phyloP scores from a whole-genome alignment of 2,329 filamentous ascomycete genomes.

The Hypoxylon sp. region DNA sequence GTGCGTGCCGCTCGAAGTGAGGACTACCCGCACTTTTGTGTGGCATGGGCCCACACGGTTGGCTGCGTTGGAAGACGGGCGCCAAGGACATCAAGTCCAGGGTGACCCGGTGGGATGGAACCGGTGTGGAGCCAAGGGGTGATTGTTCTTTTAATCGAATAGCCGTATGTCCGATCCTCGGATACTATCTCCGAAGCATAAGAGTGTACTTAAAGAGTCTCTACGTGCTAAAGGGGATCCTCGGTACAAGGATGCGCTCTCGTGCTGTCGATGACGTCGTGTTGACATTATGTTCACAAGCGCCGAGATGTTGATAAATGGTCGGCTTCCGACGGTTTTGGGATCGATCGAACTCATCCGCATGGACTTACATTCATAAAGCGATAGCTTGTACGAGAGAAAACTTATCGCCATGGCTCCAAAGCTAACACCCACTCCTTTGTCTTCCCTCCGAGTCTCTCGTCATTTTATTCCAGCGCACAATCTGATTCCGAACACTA shows the following conservation, averaged over 20 bases:
- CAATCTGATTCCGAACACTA: conserved; percentile 72
- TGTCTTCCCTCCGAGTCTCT: conserved; percentile 67
- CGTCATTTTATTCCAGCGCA: conserved; percentile 71
- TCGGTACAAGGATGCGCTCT: not conserved
- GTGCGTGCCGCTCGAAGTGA: conserved; percentile 62
- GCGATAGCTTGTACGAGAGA: too few relatives aligned
- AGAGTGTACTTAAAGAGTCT: not conserved
- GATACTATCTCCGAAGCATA: not conserved
- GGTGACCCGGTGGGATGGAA: not conserved
- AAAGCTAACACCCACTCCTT: conserved; percentile 50
- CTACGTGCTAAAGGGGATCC: not conserved
- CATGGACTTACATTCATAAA: too few relatives aligned
- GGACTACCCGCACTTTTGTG: conserved; percentile 58
- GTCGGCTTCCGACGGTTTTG: too few relatives aligned
- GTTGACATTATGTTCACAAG: conserved; percentile 5
- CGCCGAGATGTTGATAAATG: not conserved
- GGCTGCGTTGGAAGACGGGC: conserved; percentile 5
- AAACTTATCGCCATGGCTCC: conserved; percentile 23
- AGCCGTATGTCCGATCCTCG: too few relatives aligned
- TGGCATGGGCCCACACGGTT: too few relatives aligned
- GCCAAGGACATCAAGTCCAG: too few relatives aligned
- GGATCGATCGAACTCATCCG: too few relatives aligned
- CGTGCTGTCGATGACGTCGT: conserved; percentile 24
- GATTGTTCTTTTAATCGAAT: not conserved
- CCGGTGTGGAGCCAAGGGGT: not conserved